Evolutionary conservation across 495 filamentous ascomycete species (phyloP), one percentile per base, ranked within the genome.

Genomic region (Talaromyces stipitatus): DNA sequence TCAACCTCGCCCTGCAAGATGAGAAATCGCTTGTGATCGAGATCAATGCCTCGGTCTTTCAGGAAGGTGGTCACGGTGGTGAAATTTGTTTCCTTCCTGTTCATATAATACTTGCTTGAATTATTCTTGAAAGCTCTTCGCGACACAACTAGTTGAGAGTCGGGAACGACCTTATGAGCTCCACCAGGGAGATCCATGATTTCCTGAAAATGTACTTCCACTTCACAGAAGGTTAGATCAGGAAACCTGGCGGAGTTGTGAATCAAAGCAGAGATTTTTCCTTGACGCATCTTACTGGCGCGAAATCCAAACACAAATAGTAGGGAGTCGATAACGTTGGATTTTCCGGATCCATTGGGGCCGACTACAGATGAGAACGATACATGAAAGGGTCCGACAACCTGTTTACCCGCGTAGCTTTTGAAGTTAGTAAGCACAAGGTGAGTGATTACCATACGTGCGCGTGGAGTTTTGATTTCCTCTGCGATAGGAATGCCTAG

Each of bases 331-430:
- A 98, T 98, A 48, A 98, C 94, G 65, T 98, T 98, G 4, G 94
- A 97, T 69, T 98, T 98, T 45, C 94, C 94, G 18, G 95, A 97
- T 57, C 94, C 94, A 68, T 98, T 98, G 7, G 94, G 94, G 3
- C 94, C 94, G 38, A 98, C 94, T 12, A 98, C 94, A 0, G 94
- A 97, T n/a, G 95, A 96, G 69, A 98, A 98, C 0, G 94, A 98
- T 14, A 89, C 78, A 72, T 98, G 94, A 67, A 98, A 98, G 0
- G 94, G 94, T 4, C 94, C 94, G 58, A 98, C 94, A 72, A 95
- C 85, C 68, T 97, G 94, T 61, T 86, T 78, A 12, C 94, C 94
- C 45, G 94, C 94, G 70, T 98, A 98, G 68, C 91, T 96, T 78
- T 98, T 98, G 80, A 98, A 98, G 69, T 98, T 97, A 55, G 79